Conservation (phyloP, 192 early-diverging fungal genomes). For the Globomyces pollinis-pini region DNA sequence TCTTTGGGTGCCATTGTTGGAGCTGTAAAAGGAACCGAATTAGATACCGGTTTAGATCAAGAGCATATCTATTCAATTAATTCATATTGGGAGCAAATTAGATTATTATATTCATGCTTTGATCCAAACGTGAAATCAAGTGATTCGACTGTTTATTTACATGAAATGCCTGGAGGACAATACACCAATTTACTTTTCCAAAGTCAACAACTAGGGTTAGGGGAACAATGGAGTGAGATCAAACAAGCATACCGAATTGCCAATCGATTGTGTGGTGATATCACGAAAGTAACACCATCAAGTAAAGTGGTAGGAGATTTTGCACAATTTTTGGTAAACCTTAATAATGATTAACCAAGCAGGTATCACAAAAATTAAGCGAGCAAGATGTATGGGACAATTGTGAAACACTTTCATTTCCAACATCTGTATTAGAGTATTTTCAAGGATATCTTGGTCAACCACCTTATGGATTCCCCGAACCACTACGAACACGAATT, state of each 20-base stretch:
- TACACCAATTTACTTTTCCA: conserved; percentile 99
- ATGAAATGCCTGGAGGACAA: conserved; percentile 97
- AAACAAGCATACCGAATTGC: conserved; percentile 86
- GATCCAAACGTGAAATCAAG: conserved; percentile 82
- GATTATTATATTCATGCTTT: conserved; percentile 93
- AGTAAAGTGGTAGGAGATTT: conserved; percentile 98
- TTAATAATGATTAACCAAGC: conserved; percentile 3
- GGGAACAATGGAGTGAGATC: conserved; percentile 88
- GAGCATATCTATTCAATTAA: conserved; percentile 79
- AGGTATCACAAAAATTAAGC: conserved; percentile 68
- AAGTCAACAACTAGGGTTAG: conserved; percentile 86
- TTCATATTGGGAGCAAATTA: conserved; percentile 94
- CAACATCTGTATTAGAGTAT: conserved; percentile 89
- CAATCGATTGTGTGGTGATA: conserved; percentile 87
- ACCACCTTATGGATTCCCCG: conserved; percentile 91
- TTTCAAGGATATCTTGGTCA: conserved; percentile 94
- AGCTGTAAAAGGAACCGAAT: conserved; percentile 67
- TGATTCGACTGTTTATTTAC: conserved; percentile 88
- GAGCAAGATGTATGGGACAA: conserved; percentile 68
- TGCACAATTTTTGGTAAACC: conserved; percentile 89
- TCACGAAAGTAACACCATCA: conserved; percentile 96
- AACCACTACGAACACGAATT: conserved; percentile 76
- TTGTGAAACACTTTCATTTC: conserved; percentile 81
- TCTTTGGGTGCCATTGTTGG: conserved; percentile 92
- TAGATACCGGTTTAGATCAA: conserved; percentile 78